phyloP scores from a whole-genome alignment of 2,329 filamentous ascomycete genomes.

The Phyllosticta citribraziliensis region DNA sequence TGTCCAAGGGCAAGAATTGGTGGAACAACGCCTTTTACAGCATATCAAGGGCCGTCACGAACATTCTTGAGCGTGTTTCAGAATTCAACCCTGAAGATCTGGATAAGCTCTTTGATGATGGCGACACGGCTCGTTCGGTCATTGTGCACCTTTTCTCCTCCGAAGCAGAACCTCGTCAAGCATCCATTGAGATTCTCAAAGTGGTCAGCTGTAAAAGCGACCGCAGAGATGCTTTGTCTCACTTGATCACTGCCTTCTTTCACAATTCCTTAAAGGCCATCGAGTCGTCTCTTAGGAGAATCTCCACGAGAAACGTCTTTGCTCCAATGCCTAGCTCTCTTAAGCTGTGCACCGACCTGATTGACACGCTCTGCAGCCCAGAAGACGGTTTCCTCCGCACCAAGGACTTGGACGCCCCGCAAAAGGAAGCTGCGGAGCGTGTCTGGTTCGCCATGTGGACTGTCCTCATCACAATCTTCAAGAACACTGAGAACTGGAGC shows the following conservation, averaged over 20 bases:
- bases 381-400: slow-evolving; percentile 53
- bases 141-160: slow-evolving; percentile 75
- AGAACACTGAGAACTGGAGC: slow-evolving; percentile 77
- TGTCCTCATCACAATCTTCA: slow-evolving; percentile 69
- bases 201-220: slow-evolving; percentile 62
- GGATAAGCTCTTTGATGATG: slow-evolving; percentile 57
- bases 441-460: slow-evolving; percentile 86
- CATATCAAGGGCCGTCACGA: slow-evolving; percentile 54
- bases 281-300: slow-evolving; percentile 45
- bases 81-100: slow-evolving; percentile 65
- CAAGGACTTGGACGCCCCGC: slow-evolving; percentile 46
- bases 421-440: slow-evolving; percentile 56
- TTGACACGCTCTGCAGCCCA: slow-evolving; percentile 55
- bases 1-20: slow-evolving; percentile 48
- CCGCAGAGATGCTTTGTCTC: slow-evolving; percentile 50
- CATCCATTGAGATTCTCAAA: slow-evolving; percentile 74
- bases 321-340: slow-evolving; percentile 51
- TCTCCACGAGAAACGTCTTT: slow-evolving; percentile 49
- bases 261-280: slow-evolving; percentile 47
- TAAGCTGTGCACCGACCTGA: slow-evolving; percentile 51
- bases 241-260: slow-evolving; percentile 49
- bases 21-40: slow-evolving; percentile 68
- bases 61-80: slow-evolving; percentile 67
- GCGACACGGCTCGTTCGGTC: slow-evolving; percentile 60
- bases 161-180: slow-evolving; percentile 67